A percentile compares a stretch with the other conserved stretches of the same genome.
Evolutionary conservation across 108 stramenopile species (phyloP).

Genomic region (Discostella pseudostelligera): DNA sequence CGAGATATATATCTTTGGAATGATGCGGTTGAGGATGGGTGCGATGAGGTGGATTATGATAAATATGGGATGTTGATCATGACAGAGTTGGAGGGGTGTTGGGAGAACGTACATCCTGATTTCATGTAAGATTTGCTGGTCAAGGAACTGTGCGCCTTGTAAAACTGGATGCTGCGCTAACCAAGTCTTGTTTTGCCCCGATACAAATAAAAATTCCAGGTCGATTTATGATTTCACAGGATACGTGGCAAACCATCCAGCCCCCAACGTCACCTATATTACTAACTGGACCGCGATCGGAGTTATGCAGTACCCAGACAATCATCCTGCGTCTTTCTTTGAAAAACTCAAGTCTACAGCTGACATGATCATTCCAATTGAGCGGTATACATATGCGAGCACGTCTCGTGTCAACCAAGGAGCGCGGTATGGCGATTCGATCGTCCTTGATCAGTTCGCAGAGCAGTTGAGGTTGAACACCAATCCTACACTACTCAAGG

Average conservation of each 20-base stretch:
- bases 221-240: conserved; percentile 40
- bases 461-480: conserved; percentile 10
- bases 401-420: conserved; percentile 26
- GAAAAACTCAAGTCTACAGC: conserved; percentile 16
- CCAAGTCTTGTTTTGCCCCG: background rate
- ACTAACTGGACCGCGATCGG: conserved; percentile 21
- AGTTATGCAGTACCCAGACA: conserved; percentile 30
- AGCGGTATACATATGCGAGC: conserved; percentile 8
- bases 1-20: conserved; percentile 43
- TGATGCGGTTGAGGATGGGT: conserved; percentile 22
- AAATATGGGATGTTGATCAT: conserved; percentile 44
- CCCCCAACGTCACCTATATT: conserved; percentile 23
- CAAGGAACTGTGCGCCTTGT: background rate
- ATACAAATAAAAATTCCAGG: conserved; percentile 3
- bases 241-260: conserved; percentile 27
- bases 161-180: background rate
- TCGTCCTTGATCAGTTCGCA: conserved; percentile 39
- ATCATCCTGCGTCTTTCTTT: conserved; percentile 38
- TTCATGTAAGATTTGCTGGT: conserved; percentile 21
- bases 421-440: conserved; percentile 38
- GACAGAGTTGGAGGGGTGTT: conserved; percentile 42
- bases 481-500: conserved; percentile 14
- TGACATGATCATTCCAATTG: conserved; percentile 5
- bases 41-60: conserved; percentile 21
- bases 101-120: conserved; percentile 55